Percentiles rank a stretch among this genome's conserved stretches.
phyloP scores from a whole-genome alignment of 2,329 filamentous ascomycete genomes.

The Grosmannia penicillata region DNA sequence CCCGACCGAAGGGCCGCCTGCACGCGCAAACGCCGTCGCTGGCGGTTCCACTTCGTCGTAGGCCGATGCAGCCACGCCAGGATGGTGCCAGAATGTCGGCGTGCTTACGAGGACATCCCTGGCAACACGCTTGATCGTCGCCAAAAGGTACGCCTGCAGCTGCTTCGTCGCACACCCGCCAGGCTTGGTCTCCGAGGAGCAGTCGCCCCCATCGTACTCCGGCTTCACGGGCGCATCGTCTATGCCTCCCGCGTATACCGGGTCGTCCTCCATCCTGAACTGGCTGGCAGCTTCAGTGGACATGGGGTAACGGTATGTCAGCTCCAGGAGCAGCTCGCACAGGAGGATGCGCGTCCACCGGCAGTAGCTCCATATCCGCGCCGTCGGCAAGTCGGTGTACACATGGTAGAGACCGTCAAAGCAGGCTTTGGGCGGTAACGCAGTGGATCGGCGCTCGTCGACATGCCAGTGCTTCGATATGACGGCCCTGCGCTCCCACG shows the following conservation, averaged over 20 bases:
- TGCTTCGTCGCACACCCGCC: not conserved
- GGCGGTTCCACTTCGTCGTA: conserved; percentile 19
- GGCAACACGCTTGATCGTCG: conserved; percentile 22
- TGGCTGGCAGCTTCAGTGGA: not conserved
- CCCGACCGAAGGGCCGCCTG: conserved; percentile 29
- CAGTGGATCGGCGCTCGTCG: conserved; percentile 15
- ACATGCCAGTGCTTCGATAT: conserved; percentile 20
- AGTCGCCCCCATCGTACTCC: not conserved
- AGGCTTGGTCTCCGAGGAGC: not conserved
- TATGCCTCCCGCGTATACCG: no score
- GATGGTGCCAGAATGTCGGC: conserved; percentile 37
- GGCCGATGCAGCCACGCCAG: conserved; percentile 18
- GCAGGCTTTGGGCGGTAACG: conserved; percentile 24
- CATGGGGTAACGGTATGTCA: conserved; percentile 21
- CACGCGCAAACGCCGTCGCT: conserved; percentile 10
- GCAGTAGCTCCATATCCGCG: conserved; percentile 43
- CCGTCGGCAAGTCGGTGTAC: conserved; percentile 38
- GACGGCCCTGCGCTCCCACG: conserved; percentile 21
- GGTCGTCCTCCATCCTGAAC: no score
- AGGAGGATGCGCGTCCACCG: conserved; percentile 41
- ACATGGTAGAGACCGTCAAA: conserved; percentile 39
- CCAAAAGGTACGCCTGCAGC: conserved; percentile 7
- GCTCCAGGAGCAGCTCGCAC: conserved; percentile 32
- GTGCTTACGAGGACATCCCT: conserved; percentile 30
- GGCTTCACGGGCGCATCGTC: no score